A percentile compares a stretch with the other conserved stretches of the same genome.
Evolutionary conservation across 2,329 filamentous ascomycete species (phyloP).

Genomic region (Sodiomyces alkalinus): DNA sequence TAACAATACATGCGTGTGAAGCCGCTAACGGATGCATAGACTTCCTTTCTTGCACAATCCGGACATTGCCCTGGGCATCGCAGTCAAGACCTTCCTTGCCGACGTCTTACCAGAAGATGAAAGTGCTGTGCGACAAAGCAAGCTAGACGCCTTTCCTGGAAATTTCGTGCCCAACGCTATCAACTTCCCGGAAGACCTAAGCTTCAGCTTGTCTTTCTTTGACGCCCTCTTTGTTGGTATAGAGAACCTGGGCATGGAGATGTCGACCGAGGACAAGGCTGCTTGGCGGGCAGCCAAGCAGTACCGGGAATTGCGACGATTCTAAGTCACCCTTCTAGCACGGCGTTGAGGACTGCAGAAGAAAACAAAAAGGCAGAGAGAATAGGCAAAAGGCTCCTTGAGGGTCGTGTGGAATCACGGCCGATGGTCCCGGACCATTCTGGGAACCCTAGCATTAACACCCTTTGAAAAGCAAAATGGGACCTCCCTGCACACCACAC

Average conservation of each 20-base stretch:
- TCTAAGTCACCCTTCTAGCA: slow-evolving; percentile 13
- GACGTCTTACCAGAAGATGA: slow-evolving; percentile 48
- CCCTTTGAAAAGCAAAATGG: no score
- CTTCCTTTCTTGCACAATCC: slow-evolving; percentile 56
- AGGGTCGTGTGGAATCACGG: no score
- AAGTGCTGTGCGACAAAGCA: slow-evolving; percentile 25
- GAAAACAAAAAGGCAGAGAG: no score
- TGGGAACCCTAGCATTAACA: no score
- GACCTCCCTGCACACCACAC: no score
- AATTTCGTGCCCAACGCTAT: slow-evolving; percentile 43
- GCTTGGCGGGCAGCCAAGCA: slow-evolving; percentile 39
- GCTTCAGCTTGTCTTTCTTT: slow-evolving; percentile 41
- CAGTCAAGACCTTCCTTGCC: slow-evolving; percentile 65
- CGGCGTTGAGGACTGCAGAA: slow-evolving; percentile 8
- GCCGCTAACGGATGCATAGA: no score
- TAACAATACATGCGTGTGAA: no score
- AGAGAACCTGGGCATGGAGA: slow-evolving; percentile 33
- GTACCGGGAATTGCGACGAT: slow-evolving; percentile 32
- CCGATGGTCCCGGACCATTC: no score
- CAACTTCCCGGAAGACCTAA: slow-evolving; percentile 43
- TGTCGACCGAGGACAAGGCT: slow-evolving; percentile 29
- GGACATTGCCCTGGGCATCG: slow-evolving; percentile 63
- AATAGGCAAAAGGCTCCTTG: no score
- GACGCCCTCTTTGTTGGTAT: slow-evolving; percentile 41
- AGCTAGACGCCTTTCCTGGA: slow-evolving; percentile 33